Conservation (phyloP, 2,329 filamentous ascomycete species). For the Apiospora phragmitis region DNA sequence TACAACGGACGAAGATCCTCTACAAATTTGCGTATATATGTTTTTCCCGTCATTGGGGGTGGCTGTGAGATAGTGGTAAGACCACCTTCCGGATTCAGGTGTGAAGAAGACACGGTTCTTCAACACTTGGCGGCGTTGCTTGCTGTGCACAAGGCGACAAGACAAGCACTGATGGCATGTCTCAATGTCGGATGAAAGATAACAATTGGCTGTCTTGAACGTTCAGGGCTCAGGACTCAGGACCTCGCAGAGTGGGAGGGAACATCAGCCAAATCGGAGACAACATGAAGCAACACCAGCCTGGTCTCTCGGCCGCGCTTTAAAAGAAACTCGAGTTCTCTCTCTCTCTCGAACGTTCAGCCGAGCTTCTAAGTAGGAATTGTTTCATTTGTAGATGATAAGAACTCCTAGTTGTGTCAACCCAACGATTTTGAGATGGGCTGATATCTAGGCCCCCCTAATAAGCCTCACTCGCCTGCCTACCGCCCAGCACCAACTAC, state of each 20-base stretch:
- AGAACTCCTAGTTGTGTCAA: background rate
- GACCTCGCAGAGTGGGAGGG: background rate
- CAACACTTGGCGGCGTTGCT: background rate
- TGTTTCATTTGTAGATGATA: background rate
- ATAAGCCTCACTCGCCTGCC: background rate
- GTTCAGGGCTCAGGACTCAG: background rate
- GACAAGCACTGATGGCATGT: background rate
- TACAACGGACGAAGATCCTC: background rate
- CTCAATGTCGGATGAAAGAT: background rate
- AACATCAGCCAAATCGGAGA: slow-evolving; percentile 1
- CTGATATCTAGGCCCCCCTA: background rate
- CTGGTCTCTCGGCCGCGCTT: background rate
- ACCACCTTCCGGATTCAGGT: background rate
- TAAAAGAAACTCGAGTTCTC: background rate
- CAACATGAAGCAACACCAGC: background rate
- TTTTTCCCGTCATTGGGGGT: background rate
- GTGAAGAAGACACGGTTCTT: background rate
- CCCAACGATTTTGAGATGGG: background rate
- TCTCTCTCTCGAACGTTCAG: background rate
- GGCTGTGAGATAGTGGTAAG: background rate
- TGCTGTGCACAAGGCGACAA: background rate
- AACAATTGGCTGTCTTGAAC: background rate
- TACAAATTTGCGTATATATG: background rate
- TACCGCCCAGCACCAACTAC: background rate
- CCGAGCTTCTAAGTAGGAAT: background rate